A percentile compares a stretch with the other conserved stretches of the same genome.
phyloP scores from a whole-genome alignment of 2,329 filamentous ascomycete genomes.

The Colletotrichum karsti region DNA sequence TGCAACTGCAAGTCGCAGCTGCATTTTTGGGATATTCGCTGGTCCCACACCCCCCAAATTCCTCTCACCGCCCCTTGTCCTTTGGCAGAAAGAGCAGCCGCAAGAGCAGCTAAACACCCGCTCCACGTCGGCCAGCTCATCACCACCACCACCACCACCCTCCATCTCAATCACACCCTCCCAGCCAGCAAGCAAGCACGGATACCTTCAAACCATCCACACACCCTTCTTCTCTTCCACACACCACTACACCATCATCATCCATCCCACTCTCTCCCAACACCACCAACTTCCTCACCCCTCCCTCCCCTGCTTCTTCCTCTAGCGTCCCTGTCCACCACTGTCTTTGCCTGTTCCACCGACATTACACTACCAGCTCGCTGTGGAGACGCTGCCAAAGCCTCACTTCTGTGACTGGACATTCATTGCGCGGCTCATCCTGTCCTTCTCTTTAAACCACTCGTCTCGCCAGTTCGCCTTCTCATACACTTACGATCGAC shows the following conservation, averaged over 20 bases:
- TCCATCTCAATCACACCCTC: slow-evolving; percentile 20
- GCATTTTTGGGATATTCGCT: slow-evolving; percentile 1
- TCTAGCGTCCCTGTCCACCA: slow-evolving; percentile 19
- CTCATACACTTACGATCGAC: slow-evolving; percentile 10
- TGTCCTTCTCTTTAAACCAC: slow-evolving; percentile 30
- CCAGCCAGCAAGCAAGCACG: neutral
- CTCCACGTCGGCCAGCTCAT: slow-evolving; percentile 19
- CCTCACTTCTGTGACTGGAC: slow-evolving; percentile 32
- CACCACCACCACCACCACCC: slow-evolving; percentile 6
- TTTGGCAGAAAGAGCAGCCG: neutral
- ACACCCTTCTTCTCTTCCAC: neutral
- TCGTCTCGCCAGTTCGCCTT: slow-evolving; percentile 23
- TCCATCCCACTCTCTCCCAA: neutral
- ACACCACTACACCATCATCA: slow-evolving; percentile 14
- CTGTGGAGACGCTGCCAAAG: slow-evolving; percentile 30
- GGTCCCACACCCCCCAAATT: slow-evolving; percentile 17
- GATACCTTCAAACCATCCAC: neutral
- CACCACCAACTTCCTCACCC: slow-evolving; percentile 4
- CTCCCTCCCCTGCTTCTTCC: slow-evolving; percentile 16
- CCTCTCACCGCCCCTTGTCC: slow-evolving; percentile 24
- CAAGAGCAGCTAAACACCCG: neutral
- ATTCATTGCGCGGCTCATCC: slow-evolving; percentile 29
- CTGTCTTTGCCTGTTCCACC: slow-evolving; percentile 28
- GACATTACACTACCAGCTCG: slow-evolving; percentile 32
- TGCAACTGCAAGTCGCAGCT: neutral